A percentile compares a stretch with the other conserved stretches of the same genome.
Conservation (phyloP, 768 basidiomycete species). For the Exidia glandulosa region DNA sequence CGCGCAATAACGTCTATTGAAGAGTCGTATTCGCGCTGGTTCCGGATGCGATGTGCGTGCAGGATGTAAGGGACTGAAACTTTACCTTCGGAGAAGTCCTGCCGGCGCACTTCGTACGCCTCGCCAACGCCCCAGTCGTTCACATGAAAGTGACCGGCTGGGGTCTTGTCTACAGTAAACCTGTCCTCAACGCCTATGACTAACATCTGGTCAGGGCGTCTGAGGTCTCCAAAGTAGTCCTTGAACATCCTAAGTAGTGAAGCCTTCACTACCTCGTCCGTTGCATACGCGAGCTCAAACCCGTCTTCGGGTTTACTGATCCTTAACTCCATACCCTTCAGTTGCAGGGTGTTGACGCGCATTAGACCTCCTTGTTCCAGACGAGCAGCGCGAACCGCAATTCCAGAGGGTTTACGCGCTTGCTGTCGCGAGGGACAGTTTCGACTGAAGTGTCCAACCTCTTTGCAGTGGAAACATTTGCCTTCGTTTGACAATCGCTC, state of each 20-base stretch:
- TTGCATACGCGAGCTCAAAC: not conserved
- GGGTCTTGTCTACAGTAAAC: not conserved
- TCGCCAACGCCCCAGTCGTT: not conserved
- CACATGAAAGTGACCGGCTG: not conserved
- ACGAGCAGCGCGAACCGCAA: not conserved
- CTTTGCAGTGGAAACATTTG: conserved; percentile 20
- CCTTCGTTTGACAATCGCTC: conserved; percentile 5
- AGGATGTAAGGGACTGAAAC: not conserved
- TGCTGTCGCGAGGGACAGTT: conserved; percentile 19
- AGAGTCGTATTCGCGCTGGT: not conserved
- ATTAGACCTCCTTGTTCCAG: not conserved
- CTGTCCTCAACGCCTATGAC: not conserved
- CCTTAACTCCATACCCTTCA: not conserved
- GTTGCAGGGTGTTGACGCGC: not conserved
- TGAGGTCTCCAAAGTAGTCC: not conserved
- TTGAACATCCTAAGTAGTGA: not conserved
- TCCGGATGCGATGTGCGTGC: not conserved
- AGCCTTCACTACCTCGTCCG: not conserved
- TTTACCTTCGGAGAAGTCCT: not conserved
- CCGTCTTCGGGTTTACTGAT: not conserved
- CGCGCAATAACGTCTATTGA: too few species aligned
- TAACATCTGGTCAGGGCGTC: not conserved
- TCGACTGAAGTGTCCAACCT: conserved; percentile 17
- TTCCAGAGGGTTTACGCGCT: not conserved
- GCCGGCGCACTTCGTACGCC: not conserved